A percentile compares a stretch with the other conserved stretches of the same genome.
These are phyloP conservation scores for Nothomitra cinnamomea DNA, from an alignment of 2,329 filamentous ascomycete genomes.

Conservation along the genomic window DNA sequence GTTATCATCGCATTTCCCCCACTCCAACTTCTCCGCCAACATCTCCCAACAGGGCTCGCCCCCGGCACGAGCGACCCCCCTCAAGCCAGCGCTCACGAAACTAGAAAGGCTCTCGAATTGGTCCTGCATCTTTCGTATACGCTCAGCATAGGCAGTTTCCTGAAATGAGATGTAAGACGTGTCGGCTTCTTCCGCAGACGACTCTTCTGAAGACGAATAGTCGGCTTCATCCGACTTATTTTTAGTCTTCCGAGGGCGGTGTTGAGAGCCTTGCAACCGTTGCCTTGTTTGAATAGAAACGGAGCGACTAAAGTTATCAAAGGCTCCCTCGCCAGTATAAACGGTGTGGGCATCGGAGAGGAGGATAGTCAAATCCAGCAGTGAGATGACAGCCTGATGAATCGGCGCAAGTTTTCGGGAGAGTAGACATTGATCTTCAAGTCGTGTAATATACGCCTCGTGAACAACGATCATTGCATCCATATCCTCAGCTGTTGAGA, in stretches of 20 bases:
- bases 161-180: slow-evolving; percentile 20
- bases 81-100: slow-evolving; percentile 57
- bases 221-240: not conserved
- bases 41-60: slow-evolving; percentile 62
- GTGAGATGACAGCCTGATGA: slow-evolving; percentile 51
- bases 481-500: slow-evolving; percentile 50
- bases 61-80: slow-evolving; percentile 57
- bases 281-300: not conserved
- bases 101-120: slow-evolving; percentile 49
- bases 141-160: slow-evolving; percentile 30
- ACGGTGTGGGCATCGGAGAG: slow-evolving; percentile 43
- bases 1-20: slow-evolving; percentile 16
- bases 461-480: slow-evolving; percentile 67
- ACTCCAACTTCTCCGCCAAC: slow-evolving; percentile 62
- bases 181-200: slow-evolving; percentile 5
- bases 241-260: not conserved
- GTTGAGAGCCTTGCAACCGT: not conserved
- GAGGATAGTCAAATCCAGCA: slow-evolving; percentile 57
- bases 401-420: slow-evolving; percentile 53
- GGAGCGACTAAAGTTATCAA: slow-evolving; percentile 19
- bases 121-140: slow-evolving; percentile 37
- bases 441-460: slow-evolving; percentile 39
- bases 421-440: slow-evolving; percentile 54
- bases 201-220: not conserved
- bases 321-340: slow-evolving; percentile 22